Conservation (phyloP, 192 early-diverging fungal species). For the Rhizophagus prolifer region DNA sequence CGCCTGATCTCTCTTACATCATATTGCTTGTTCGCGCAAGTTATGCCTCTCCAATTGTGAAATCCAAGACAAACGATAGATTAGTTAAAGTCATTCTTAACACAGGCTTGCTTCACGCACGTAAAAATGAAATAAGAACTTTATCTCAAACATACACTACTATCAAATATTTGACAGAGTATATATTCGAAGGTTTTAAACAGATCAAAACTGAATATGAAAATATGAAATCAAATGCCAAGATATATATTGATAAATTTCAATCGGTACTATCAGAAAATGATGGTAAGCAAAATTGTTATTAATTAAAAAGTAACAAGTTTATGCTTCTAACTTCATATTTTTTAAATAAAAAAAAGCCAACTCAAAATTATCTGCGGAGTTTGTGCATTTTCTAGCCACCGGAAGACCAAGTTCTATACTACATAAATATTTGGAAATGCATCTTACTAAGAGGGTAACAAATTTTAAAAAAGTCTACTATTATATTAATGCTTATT, state of each 20-base stretch:
- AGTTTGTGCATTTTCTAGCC: constrained; percentile 21
- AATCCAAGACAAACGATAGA: not conserved
- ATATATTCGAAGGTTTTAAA: constrained; percentile 23
- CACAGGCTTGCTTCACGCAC: constrained; percentile 28
- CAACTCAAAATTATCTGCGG: constrained; percentile 14
- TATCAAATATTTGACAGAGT: constrained; percentile 23
- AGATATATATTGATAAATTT: constrained; percentile 5
- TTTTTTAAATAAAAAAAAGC: not conserved
- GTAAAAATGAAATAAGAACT: constrained; percentile 29
- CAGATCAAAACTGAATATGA: constrained; percentile 20
- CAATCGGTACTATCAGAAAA: constrained; percentile 4
- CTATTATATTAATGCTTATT: not conserved
- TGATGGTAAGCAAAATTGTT: constrained; percentile 5
- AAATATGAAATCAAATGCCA: constrained; percentile 14
- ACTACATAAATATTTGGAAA: constrained; percentile 19
- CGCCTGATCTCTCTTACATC: constrained; percentile 29
- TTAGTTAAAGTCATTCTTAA: constrained; percentile 18
- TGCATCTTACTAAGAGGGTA: constrained; percentile 21
- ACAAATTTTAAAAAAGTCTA: not conserved
- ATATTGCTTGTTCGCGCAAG: constrained; percentile 6
- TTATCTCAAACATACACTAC: constrained; percentile 28
- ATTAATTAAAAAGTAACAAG: not conserved
- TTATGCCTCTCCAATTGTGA: not conserved
- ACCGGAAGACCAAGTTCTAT: constrained; percentile 21
- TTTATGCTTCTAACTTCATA: not conserved